These are phyloP conservation scores for Barbarea vulgaris DNA, from an alignment of 345 rosid species.

Conservation along the genomic window DNA sequence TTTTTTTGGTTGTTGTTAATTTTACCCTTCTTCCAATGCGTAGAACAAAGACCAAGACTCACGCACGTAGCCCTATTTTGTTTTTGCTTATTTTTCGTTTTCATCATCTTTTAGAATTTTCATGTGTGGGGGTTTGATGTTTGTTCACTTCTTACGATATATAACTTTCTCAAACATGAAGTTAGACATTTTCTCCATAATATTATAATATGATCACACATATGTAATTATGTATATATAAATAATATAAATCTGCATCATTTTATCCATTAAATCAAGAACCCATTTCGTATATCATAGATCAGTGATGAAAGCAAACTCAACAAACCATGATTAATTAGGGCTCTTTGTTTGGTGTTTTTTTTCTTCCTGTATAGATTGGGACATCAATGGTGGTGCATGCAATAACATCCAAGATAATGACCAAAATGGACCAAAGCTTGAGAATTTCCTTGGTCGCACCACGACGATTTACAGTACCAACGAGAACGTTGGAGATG, in stretches of 20 bases:
- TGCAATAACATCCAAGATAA: conserved; percentile 43
- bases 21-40: conserved; percentile 40
- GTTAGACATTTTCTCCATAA: background rate
- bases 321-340: background rate
- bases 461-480: conserved; percentile 41
- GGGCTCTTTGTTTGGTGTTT: background rate
- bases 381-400: conserved; percentile 61
- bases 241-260: background rate
- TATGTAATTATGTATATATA: background rate
- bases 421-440: conserved; percentile 61
- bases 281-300: background rate
- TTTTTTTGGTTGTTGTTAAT: background rate
- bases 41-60: conserved; percentile 43
- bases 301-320: background rate
- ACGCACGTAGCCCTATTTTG: conserved; percentile 25
- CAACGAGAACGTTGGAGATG: conserved; percentile 33
- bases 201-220: background rate
- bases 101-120: conserved; percentile 20
- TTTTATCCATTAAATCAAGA: background rate
- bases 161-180: background rate
- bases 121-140: conserved; percentile 21
- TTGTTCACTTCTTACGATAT: conserved; percentile 9
- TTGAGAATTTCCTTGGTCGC: conserved; percentile 77
- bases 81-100: background rate
- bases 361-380: conserved; percentile 44